Base-by-base conservation (phyloP, 2,329 filamentous ascomycete species). In the Fonsecaea erecta region DNA sequence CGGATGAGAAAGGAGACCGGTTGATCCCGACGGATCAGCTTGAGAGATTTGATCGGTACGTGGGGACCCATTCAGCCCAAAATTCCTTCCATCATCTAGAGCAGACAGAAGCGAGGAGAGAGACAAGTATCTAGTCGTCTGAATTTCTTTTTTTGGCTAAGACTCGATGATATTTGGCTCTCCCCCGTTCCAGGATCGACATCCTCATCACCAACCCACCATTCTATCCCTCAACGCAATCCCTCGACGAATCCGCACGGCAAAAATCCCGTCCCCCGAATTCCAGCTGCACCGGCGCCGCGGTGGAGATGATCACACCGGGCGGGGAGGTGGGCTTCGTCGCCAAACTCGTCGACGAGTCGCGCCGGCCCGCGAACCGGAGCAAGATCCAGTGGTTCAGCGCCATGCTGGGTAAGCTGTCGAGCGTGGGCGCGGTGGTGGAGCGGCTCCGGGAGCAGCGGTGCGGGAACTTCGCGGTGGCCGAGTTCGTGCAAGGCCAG, bases 171-270 rank as follows among this genome's bases (percentile, higher is more conserved):
- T n/a, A n/a, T n/a, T 11, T 30, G 28, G 8, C 28, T n/a, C 2
- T 54, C 16, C 18, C 12, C 68, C 32, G 24, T 8, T 46, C 18
- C 21, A 82, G 80, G 2, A 81, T 96, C 51, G 89, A 94, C 74
- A 97, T 98, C 75, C 88, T 86, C 64, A 96, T 98, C 88, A 94
- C 90, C 69, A 99, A 99, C 71, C 95, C 95, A 0, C 95, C 95
- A 0, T 99, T 99, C 79, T 98, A 97, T 80, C 77, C 82, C n/a
- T 93, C 91, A 0, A 79, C 84, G 2, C 77, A 83, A 4, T 92
- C 96, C 57, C 85, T 97, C 77, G 70, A 84, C 2, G 78, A 81
- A 3, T 89, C 89, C 1, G 89, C 91, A 0, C 76, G 81, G 16
- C 77, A 83, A 40, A 97, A 97, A 76, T 78, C 83, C 2, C 82